A percentile compares a stretch with the other conserved stretches of the same genome.
Conservation (phyloP, 2,329 filamentous ascomycete species). For the Nigrospora oryzae region DNA sequence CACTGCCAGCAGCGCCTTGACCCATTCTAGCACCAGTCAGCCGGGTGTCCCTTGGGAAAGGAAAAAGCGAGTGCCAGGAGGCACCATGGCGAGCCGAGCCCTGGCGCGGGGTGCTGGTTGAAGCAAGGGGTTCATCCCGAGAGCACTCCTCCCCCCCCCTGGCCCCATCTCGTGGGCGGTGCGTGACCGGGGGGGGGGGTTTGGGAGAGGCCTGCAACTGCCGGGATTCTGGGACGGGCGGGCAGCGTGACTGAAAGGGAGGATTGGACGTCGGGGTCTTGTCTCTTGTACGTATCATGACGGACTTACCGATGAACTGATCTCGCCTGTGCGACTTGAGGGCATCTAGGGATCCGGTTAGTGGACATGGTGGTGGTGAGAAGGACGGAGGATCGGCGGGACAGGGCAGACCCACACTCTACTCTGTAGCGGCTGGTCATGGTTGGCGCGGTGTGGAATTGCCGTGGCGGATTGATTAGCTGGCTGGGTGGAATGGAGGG, state of each 20-base stretch:
- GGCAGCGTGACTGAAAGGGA: too few relatives aligned
- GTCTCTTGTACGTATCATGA: background rate
- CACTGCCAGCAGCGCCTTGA: conserved; percentile 88
- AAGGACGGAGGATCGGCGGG: background rate
- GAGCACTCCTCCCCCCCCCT: background rate
- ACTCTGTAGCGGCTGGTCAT: conserved; percentile 63
- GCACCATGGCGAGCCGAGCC: too few relatives aligned
- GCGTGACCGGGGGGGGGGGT: background rate
- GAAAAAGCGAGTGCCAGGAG: too few relatives aligned
- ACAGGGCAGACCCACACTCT: conserved; percentile 51
- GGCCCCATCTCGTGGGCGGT: background rate
- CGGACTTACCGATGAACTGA: conserved; percentile 64
- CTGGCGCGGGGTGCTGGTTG: background rate
- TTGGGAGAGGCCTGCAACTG: too few relatives aligned
- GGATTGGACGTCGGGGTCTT: too few relatives aligned
- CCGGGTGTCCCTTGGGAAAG: background rate
- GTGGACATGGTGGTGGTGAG: background rate
- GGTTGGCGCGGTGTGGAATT: background rate
- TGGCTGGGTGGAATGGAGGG: background rate
- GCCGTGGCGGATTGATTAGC: too few relatives aligned
- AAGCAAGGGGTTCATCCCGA: background rate
- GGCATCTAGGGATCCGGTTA: conserved; percentile 33
- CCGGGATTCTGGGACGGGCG: too few relatives aligned
- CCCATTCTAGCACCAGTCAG: conserved; percentile 61
- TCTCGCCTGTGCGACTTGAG: conserved; percentile 82